Conservation (phyloP, 225 moss, liverwort and hornwort species). For the Sphagnum tenellum region DNA sequence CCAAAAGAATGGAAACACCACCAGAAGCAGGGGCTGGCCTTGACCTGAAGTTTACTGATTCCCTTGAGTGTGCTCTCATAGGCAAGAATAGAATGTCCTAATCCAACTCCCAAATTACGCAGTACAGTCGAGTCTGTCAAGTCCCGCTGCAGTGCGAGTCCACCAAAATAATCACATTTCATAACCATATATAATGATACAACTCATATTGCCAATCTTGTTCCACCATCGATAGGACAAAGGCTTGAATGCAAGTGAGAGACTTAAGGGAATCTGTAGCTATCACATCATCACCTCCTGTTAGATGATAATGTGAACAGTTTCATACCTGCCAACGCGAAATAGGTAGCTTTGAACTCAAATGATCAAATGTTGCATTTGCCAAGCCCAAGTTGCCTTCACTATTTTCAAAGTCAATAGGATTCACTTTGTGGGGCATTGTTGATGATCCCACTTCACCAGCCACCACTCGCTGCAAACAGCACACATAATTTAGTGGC, state of each 20-base stretch:
- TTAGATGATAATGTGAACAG: not conserved
- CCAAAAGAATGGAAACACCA: not conserved
- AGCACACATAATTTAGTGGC: no score
- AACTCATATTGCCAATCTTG: no score
- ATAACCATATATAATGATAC: no score
- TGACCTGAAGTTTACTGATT: constrained; percentile 50
- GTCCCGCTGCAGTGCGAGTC: constrained; percentile 46
- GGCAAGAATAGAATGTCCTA: constrained; percentile 78
- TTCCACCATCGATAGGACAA: no score
- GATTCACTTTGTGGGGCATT: constrained; percentile 97
- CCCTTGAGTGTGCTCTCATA: constrained; percentile 81
- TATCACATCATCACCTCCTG: no score
- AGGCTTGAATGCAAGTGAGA: no score
- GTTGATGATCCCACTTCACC: constrained; percentile 94
- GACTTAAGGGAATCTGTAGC: no score
- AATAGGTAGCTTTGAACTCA: constrained; percentile 73
- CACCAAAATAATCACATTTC: no score
- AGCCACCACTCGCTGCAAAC: constrained; percentile 62
- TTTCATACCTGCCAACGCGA: constrained; percentile 85
- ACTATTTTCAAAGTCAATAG: constrained; percentile 95
- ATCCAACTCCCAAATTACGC: constrained; percentile 74
- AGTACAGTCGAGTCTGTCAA: constrained; percentile 82
- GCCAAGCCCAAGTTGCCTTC: constrained; percentile 92
- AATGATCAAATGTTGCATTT: constrained; percentile 63
- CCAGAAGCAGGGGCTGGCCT: not conserved